Evolutionary conservation across 2,329 filamentous ascomycete species (phyloP).

Genomic region (Elsinoe ampelina): DNA sequence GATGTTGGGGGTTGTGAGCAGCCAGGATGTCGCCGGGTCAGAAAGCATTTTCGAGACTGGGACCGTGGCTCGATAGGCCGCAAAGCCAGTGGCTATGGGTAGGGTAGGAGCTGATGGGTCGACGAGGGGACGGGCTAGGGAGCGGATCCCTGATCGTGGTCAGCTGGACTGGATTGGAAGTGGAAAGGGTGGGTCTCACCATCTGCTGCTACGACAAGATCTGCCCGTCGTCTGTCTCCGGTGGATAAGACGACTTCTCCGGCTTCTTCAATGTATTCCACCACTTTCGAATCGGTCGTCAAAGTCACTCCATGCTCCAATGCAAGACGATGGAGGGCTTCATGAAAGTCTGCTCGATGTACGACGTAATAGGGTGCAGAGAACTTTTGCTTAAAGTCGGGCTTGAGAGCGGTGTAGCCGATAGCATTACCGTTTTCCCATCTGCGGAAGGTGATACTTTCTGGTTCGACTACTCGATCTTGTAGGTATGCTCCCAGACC

Average conservation of each 20-base stretch:
- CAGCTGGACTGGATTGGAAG: neutral
- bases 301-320: slow-evolving; percentile 40
- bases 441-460: slow-evolving; percentile 42
- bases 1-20: neutral
- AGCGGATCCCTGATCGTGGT: neutral
- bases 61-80: neutral
- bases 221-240: slow-evolving; percentile 30
- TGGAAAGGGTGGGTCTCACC: slow-evolving; percentile 20
- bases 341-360: slow-evolving; percentile 54
- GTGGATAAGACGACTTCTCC: slow-evolving; percentile 28
- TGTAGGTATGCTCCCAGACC: slow-evolving; percentile 38
- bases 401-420: neutral
- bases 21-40: slow-evolving; percentile 17
- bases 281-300: slow-evolving; percentile 37
- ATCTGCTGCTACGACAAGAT: slow-evolving; percentile 42
- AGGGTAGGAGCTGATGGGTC: neutral
- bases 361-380: slow-evolving; percentile 49
- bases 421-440: slow-evolving; percentile 43
- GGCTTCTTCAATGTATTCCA: slow-evolving; percentile 29
- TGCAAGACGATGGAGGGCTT: slow-evolving; percentile 39
- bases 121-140: neutral
- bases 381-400: slow-evolving; percentile 42
- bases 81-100: neutral
- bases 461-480: slow-evolving; percentile 35
- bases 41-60: neutral